phyloP scores from a whole-genome alignment of 2,329 filamentous ascomycete genomes.

The Colletotrichum sp. region DNA sequence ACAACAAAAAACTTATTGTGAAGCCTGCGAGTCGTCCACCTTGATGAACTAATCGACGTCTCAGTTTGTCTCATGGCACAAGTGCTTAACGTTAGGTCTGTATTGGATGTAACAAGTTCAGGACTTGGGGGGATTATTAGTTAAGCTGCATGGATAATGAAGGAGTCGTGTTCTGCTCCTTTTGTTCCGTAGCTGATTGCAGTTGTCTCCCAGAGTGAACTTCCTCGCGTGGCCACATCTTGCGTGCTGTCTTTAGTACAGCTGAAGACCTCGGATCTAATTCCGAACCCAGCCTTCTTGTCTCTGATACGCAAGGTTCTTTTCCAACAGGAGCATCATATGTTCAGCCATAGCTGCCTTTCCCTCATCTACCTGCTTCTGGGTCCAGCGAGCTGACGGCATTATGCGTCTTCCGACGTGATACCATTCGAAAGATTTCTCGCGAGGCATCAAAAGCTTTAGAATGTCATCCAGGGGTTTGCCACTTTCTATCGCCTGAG shows the following conservation, averaged over 20 bases:
- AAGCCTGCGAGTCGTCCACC: accelerated
- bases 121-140: too few relatives aligned
- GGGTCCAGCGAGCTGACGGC: neutral
- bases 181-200: neutral
- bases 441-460: neutral
- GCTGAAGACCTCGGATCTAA: neutral
- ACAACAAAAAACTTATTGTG: neutral
- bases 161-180: neutral
- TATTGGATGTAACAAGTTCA: too few relatives aligned
- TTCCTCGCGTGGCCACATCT: neutral
- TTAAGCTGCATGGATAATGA: too few relatives aligned
- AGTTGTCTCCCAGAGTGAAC: accelerated
- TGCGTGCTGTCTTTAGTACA: neutral
- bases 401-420: too few relatives aligned
- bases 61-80: neutral
- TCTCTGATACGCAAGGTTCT: neutral
- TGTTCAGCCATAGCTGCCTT: neutral
- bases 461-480: neutral
- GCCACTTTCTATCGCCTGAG: neutral
- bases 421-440: neutral
- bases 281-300: neutral
- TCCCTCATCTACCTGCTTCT: neutral
- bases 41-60: neutral
- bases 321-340: neutral
- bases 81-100: too few relatives aligned